Base-by-base conservation (phyloP, 2,329 filamentous ascomycete genomes). In the Penicillium verrucosum region DNA sequence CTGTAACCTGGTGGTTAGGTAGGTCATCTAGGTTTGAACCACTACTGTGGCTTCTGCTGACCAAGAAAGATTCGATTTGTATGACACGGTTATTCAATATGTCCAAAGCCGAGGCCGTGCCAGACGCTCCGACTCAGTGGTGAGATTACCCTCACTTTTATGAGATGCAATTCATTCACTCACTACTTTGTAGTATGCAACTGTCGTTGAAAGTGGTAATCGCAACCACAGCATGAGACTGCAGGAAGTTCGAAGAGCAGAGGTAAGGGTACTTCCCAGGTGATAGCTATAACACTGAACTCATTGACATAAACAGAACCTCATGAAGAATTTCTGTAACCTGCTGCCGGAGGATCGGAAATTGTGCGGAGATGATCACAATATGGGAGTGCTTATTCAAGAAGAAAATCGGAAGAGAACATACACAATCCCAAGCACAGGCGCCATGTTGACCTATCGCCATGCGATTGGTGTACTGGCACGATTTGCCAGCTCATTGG, bases 31-130 rank as follows among this genome's bases (percentile, higher is more conserved):
- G 23, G 10, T 37, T 21, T 18, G 2, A 40, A 27, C 2, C 11
- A n/a, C 12, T n/a, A 10, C 4, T 14, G 11, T 25, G 10, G 8
- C 50, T 12, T 11, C 11, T 23, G n/a, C 60, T 68, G 30, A 69
- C 27, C 18, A 3, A 40, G 1, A 11, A n/a, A 77, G 92, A 2
- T 99, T 97, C 67, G 91, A 97, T 69, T 82, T 96, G 2, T 96
- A 92, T 73, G 81, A 82, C 11, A 97, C 93, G 0, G 86, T 96
- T 73, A 97, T 97, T 51, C 90, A 96, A 68, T 97, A 97, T 69
- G 87, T 97, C 21, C 94, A 99, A 72, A 97, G 92, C 14, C 85
- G 91, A 60, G 94, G 94, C 0, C 85, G 94, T 52, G 94, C 94
- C 12, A 84, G 94, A 38, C 89, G 91, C 66, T 73, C 77, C 0